Base-by-base conservation (phyloP, 495 filamentous ascomycete species). In the Tuber indicum region DNA sequence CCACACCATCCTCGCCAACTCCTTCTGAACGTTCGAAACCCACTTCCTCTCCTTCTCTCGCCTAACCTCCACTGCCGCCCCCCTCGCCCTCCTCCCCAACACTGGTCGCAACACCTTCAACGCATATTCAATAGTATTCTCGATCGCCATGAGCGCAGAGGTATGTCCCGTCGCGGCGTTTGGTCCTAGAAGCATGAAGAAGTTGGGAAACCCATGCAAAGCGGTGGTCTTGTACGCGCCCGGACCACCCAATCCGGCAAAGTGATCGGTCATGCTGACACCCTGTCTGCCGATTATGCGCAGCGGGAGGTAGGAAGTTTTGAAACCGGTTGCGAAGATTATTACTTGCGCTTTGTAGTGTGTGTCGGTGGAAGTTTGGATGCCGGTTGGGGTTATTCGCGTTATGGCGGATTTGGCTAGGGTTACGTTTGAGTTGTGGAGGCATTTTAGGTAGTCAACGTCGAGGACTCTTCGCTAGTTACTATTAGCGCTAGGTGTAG, bases 111-210 rank as follows among this genome's bases (percentile, higher is more conserved):
- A 86, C 70, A 88, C 85, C 9, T 87, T 87, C 41, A 90, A 82
- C 17, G 84, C 85, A 79, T 87, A 86, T 72, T 87, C 83, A 42
- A 91, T 85, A 0, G 58, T 66, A 66, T 90, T 90, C 80, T 92
- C 91, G 14, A 85, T 87, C 0, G 87, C 87, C 36, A 91, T 85
- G 14, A 91, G 87, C 0, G 91, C 89, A 47, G 87, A 89, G 1
- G 85, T 87, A 83, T 92, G 91, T 0, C 91, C 91, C 2, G 89
- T 91, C 0, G 84, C 87, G 0, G 89, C 91, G 76, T 92, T 91
- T 0, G 91, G 91, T 0, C 91, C 91, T 79, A 90, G 89, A 9
- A 92, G 82, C 58, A 91, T 87, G 84, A 92, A 92, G 83, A 91
- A 89, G 75, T 92, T 92, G 0, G 91, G 91, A 81, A 91, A 92